Conservation (phyloP, 768 basidiomycete genomes). For the Mycena alexandri region DNA sequence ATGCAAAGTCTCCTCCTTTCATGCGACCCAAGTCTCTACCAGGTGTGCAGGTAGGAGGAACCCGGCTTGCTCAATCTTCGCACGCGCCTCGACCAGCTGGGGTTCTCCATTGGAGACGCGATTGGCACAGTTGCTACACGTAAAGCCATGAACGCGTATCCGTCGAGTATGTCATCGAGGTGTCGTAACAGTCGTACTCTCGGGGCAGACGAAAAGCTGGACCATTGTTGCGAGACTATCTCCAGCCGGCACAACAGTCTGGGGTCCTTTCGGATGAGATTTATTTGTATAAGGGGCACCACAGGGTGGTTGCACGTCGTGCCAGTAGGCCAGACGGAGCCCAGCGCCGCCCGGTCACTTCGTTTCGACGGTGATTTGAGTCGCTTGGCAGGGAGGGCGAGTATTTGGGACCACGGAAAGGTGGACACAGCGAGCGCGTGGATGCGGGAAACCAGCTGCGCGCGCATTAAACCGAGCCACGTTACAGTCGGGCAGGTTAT, state of each 20-base stretch:
- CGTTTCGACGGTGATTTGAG: too few relatives aligned
- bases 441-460: too few relatives aligned
- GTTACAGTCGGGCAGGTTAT: too few relatives aligned
- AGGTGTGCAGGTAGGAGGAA: constrained; percentile 28
- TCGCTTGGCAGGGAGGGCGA: too few relatives aligned
- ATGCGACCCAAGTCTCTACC: constrained; percentile 25
- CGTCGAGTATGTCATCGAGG: constrained; percentile 21
- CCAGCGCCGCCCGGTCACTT: too few relatives aligned
- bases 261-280: constrained; percentile 31
- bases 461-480: too few relatives aligned
- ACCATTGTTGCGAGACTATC: constrained; percentile 24
- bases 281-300: constrained; percentile 31
- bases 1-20: constrained; percentile 32
- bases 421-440: too few relatives aligned
- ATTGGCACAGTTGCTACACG: constrained; percentile 31
- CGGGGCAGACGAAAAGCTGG: constrained; percentile 34
- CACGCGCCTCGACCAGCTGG: constrained; percentile 1
- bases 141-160: constrained; percentile 33
- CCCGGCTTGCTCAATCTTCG: constrained; percentile 17
- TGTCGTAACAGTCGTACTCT: constrained; percentile 23
- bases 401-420: too few relatives aligned
- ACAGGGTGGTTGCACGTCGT: constrained; percentile 30
- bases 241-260: background rate
- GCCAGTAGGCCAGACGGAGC: constrained; percentile 35
- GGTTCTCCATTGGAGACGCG: too few relatives aligned